phyloP scores from a whole-genome alignment of 176 grass and related monocot genomes.

The Avena insularis region DNA sequence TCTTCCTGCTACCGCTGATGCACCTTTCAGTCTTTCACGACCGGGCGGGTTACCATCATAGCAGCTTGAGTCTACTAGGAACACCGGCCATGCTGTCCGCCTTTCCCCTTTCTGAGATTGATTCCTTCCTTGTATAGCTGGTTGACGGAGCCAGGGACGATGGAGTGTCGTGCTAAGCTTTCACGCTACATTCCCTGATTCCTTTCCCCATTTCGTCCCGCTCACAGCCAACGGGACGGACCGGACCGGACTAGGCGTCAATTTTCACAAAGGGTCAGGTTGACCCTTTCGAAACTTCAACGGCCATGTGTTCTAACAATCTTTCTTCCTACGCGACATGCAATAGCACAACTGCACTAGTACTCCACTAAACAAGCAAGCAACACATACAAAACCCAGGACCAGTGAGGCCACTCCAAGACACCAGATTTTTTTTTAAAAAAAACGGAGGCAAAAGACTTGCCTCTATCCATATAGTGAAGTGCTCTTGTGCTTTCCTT shows the following conservation, averaged over 20 bases:
- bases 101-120: background rate
- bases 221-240: background rate
- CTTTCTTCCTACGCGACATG: conserved; percentile 27
- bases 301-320: conserved; percentile 16
- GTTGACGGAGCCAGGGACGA: conserved; percentile 51
- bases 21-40: background rate
- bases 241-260: background rate
- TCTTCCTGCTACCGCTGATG: background rate
- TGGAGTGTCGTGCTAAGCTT: conserved; percentile 39
- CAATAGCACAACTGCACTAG: background rate
- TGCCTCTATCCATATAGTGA: no score
- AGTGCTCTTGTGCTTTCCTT: no score
- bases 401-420: background rate
- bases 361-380: background rate
- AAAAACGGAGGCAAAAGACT: no score
- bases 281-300: conserved; percentile 15
- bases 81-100: background rate
- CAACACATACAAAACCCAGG: background rate
- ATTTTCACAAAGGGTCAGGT: background rate
- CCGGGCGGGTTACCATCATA: background rate
- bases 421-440: no score
- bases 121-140: conserved; percentile 32
- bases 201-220: conserved; percentile 28
- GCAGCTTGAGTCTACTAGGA: background rate
- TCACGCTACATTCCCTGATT: background rate